Percentiles rank a stretch among this genome's conserved stretches.
phyloP scores from a whole-genome alignment of 108 stramenopile genomes.

The Thalassiosira profunda region DNA sequence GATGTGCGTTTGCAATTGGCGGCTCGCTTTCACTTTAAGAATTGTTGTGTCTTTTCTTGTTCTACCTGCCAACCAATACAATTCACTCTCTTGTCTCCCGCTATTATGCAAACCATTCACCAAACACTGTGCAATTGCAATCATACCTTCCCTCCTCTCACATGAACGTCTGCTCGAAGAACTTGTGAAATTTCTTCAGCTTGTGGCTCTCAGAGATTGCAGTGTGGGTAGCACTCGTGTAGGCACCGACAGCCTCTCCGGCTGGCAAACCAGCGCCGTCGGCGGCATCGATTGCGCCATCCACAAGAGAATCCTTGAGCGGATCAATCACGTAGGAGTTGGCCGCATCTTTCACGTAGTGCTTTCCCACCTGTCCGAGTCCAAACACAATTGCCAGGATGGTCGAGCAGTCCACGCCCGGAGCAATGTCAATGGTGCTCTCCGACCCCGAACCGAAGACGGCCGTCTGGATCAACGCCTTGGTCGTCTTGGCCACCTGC shows the following conservation, averaged over 20 bases:
- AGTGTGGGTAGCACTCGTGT: constrained; percentile 19
- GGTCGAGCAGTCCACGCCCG: constrained; percentile 45
- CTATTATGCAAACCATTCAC: not conserved
- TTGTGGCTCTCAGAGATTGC: constrained; percentile 11
- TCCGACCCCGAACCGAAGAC: constrained; percentile 47
- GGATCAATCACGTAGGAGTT: constrained; percentile 47
- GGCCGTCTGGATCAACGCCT: constrained; percentile 47
- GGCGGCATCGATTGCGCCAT: constrained; percentile 23
- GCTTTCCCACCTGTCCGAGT: constrained; percentile 39
- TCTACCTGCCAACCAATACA: too few species aligned
- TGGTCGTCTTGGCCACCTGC: constrained; percentile 47
- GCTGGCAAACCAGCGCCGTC: constrained; percentile 8
- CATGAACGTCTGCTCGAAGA: constrained; percentile 6
- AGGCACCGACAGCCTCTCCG: constrained; percentile 14
- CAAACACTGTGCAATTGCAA: too few species aligned
- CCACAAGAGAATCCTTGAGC: constrained; percentile 31
- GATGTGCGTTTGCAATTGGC: too few species aligned
- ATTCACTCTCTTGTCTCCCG: too few species aligned
- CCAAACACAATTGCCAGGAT: constrained; percentile 50
- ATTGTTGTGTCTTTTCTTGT: too few species aligned
- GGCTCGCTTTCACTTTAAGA: too few species aligned
- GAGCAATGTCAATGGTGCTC: constrained; percentile 55
- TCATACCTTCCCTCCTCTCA: too few species aligned
- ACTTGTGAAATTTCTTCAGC: constrained; percentile 8
- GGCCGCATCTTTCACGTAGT: constrained; percentile 35